These are phyloP conservation scores for Inga leiocalycina DNA, from an alignment of 306 rosid genomes.

Conservation along the genomic window DNA sequence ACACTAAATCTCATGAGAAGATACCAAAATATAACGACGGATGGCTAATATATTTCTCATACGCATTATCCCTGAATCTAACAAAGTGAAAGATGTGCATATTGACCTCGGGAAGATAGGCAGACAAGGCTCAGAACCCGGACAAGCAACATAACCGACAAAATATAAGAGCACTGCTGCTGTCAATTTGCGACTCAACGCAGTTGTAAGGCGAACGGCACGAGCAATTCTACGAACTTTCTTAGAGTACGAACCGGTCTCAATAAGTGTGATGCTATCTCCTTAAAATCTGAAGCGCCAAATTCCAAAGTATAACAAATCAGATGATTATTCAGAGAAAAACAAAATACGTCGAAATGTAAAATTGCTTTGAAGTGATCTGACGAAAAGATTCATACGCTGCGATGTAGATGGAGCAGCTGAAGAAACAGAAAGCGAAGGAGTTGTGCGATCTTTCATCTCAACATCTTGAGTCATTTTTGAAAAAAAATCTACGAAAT, in stretches of 20 bases:
- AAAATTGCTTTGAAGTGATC: neutral
- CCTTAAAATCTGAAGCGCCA: slow-evolving; percentile 62
- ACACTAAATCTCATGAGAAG: neutral
- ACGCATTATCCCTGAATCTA: neutral
- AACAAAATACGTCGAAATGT: neutral
- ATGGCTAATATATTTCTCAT: neutral
- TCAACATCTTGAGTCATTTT: slow-evolving; percentile 31
- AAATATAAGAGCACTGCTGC: slow-evolving; percentile 55
- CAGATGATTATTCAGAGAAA: neutral
- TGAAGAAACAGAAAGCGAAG: slow-evolving; percentile 28
- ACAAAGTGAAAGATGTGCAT: neutral
- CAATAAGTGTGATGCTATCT: slow-evolving; percentile 64
- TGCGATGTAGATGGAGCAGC: slow-evolving; percentile 32
- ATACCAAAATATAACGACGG: neutral
- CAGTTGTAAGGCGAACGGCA: slow-evolving; percentile 70
- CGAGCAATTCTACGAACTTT: slow-evolving; percentile 75
- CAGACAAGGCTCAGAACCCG: slow-evolving; percentile 66
- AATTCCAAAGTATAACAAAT: neutral
- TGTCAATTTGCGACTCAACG: slow-evolving; percentile 61
- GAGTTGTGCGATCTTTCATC: slow-evolving; percentile 30
- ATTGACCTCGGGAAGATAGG: slow-evolving; percentile 68
- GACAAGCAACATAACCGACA: slow-evolving; percentile 49
- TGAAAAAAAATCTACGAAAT: neutral
- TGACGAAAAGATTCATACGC: neutral
- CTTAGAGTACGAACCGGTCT: slow-evolving; percentile 63